Conservation (phyloP, 2,329 filamentous ascomycete species). For the Xylaria sp. region DNA sequence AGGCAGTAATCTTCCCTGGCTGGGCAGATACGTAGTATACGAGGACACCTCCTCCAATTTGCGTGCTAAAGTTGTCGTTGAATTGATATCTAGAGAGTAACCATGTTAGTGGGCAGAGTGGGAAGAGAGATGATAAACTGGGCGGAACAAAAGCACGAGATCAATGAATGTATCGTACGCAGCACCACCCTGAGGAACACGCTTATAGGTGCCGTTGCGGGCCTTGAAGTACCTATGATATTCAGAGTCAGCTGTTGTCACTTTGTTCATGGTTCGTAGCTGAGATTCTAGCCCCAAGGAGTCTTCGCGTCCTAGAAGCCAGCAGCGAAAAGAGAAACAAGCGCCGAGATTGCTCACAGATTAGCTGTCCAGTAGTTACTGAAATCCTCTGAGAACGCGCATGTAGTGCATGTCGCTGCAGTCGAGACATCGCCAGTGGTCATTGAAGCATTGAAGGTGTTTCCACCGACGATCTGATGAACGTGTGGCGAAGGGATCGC, state of each 20-base stretch:
- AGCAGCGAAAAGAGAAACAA: neutral
- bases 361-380: conserved; percentile 51
- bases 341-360: conserved; percentile 26
- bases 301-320: neutral
- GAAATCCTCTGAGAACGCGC: conserved; percentile 51
- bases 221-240: conserved; percentile 47
- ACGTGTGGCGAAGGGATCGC: conserved; percentile 63
- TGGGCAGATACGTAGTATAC: conserved; percentile 60
- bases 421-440: conserved; percentile 49
- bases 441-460: conserved; percentile 59
- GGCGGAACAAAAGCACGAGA: conserved; percentile 23
- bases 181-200: conserved; percentile 59
- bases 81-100: conserved; percentile 51
- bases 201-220: conserved; percentile 49
- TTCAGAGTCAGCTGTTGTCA: neutral
- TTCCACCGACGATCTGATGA: conserved; percentile 66
- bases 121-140: neutral
- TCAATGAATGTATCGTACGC: conserved; percentile 53
- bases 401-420: conserved; percentile 57
- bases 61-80: conserved; percentile 55
- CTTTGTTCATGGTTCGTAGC: neutral
- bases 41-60: conserved; percentile 56
- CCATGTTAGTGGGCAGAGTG: conserved; percentile 6
- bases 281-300: neutral
- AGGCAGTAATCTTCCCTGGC: conserved; percentile 57